Conservation (phyloP, 495 filamentous ascomycete species). For the Penicilliopsis zonata region DNA sequence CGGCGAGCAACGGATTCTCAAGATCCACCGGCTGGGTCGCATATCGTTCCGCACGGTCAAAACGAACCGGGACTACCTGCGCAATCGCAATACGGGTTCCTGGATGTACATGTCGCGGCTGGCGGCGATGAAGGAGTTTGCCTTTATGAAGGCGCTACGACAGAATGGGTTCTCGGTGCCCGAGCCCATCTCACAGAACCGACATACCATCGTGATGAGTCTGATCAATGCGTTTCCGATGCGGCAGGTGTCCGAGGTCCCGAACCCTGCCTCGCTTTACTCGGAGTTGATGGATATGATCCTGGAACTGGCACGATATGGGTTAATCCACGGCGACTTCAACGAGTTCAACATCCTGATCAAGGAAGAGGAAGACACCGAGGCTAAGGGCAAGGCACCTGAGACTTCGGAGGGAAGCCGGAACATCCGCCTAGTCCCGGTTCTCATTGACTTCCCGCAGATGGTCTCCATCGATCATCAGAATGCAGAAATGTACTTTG, state of each 20-base stretch:
- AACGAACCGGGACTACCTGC: conserved; percentile 89
- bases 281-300: conserved; percentile 82
- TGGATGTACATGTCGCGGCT: conserved; percentile 98
- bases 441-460: conserved; percentile 96
- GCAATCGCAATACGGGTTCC: conserved; percentile 59
- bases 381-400: conserved; percentile 23
- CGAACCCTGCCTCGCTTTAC: conserved; percentile 71
- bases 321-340: conserved; percentile 95
- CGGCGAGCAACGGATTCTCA: conserved; percentile 58
- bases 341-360: conserved; percentile 99
- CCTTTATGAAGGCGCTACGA: conserved; percentile 78
- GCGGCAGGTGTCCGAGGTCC: conserved; percentile 67
- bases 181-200: conserved; percentile 69
- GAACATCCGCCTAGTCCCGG: conserved; percentile 38
- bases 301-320: conserved; percentile 69
- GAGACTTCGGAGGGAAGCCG: conserved; percentile 18
- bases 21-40: conserved; percentile 88
- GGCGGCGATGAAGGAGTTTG: conserved; percentile 82
- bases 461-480: conserved; percentile 92
- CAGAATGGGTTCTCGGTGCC: conserved; percentile 83
- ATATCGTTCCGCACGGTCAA: conserved; percentile 97
- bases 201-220: conserved; percentile 93
- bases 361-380: conserved; percentile 48
- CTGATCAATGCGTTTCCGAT: conserved; percentile 83
- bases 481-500: conserved; percentile 92